phyloP scores from a whole-genome alignment of 2,329 filamentous ascomycete genomes.

The Volutella citrinella region DNA sequence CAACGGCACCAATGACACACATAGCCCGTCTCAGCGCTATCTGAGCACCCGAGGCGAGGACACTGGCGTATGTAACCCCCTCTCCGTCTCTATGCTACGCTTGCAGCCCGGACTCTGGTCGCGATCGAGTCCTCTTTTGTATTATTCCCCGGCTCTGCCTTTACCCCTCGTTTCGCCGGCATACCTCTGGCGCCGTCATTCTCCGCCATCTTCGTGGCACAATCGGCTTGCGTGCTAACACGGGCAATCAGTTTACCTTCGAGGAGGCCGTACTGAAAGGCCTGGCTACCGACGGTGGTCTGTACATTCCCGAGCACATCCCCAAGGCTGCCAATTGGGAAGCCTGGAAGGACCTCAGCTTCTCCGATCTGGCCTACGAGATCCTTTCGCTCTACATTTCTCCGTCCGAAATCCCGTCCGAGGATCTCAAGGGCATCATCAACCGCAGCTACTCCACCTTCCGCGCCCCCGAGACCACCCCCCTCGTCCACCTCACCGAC shows the following conservation, averaged over 20 bases:
- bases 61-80: constrained; percentile 38
- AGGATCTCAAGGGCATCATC: constrained; percentile 77
- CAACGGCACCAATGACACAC: constrained; percentile 36
- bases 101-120: too few relatives aligned
- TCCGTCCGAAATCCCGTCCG: constrained; percentile 55
- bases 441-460: constrained; percentile 86
- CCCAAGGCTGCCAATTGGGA: constrained; percentile 63
- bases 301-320: constrained; percentile 64
- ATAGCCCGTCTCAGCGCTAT: constrained; percentile 47
- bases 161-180: too few relatives aligned
- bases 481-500: constrained; percentile 47
- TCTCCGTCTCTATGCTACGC: too few relatives aligned
- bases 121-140: constrained; percentile 5
- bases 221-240: too few relatives aligned
- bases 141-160: too few relatives aligned
- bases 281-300: constrained; percentile 79
- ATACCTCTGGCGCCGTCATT: too few relatives aligned
- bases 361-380: constrained; percentile 76
- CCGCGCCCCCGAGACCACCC: constrained; percentile 73
- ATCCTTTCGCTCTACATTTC: constrained; percentile 89
- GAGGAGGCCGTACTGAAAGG: constrained; percentile 85
- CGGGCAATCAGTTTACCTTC: constrained; percentile 53
- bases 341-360: constrained; percentile 74
- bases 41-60: constrained; percentile 51
- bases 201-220: too few relatives aligned